Base-by-base conservation (phyloP, 805 yeast species). In the Kazachstania kunashirensis region DNA sequence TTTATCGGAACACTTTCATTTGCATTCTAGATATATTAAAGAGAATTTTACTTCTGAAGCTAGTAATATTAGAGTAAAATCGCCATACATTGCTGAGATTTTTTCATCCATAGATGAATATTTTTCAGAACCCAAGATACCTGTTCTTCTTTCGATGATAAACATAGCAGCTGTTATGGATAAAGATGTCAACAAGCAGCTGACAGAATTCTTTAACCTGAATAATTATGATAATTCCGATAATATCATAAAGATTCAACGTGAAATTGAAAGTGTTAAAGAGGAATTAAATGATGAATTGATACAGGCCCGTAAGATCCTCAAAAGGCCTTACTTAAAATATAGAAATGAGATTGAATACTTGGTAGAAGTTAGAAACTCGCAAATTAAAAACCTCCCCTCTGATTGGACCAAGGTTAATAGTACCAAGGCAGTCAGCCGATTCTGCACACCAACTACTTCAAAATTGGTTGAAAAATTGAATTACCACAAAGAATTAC, bases 391-490 rank as follows among this genome's bases (percentile, higher is more conserved):
- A 29, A 57, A 61, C 1, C 57, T 88, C 2, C 97, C 97, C 0
- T 47, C 62, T 2, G 75, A 73, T 35, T 89, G 96, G 95, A 60
- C 79, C 10, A 80, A 84, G 46, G 71, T 83, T 19, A 80, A 73
- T 47, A 80, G 80, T 7, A 71, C 94, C 32, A 65, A 75, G 42
- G 56, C 75, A 2, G 77, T 84, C 1, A 72, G 85, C 2, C 62
- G 97, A 39, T 88, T 75, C 55, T 64, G 86, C 40, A 67, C 95
- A 0, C 84, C 94, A 0, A 61, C 57, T 21, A 68, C 77, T 1
- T 46, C 64, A 2, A 59, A 62, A 12, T 59, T 83, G 19, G 67
- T 77, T 33, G 74, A 75, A 36, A 55, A 64, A 26, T 53, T 79
- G 25, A 78, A 75, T 41, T 77, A 77, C 46, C 75, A 76, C 34